phyloP scores from a whole-genome alignment of 2,329 filamentous ascomycete species.

The Tetracladium maxilliforme region DNA sequence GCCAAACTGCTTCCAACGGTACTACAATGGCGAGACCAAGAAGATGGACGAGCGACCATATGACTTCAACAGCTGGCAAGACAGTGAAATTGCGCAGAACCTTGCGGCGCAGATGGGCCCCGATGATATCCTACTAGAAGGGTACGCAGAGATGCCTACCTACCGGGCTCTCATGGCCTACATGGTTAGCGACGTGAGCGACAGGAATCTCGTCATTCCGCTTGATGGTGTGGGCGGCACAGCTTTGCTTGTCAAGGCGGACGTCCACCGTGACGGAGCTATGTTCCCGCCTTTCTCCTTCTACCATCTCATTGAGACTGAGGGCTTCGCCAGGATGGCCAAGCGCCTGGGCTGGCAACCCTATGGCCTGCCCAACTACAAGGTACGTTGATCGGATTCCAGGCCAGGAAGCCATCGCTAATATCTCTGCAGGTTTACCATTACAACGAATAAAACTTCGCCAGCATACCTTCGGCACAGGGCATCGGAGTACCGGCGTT shows the following conservation, averaged over 20 bases:
- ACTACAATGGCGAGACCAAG: conserved; percentile 52
- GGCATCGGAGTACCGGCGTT: too few species aligned
- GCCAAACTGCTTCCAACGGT: conserved; percentile 91
- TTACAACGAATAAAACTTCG: conserved; percentile 58
- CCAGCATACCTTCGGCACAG: conserved; percentile 1
- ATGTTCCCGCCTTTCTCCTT: conserved; percentile 98
- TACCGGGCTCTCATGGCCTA: conserved; percentile 87
- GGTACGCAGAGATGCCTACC: conserved; percentile 84
- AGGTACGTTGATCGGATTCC: conserved; percentile 41
- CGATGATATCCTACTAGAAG: conserved; percentile 87
- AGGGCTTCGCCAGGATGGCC: conserved; percentile 97
- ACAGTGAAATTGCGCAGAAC: conserved; percentile 65
- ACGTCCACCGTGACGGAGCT: conserved; percentile 91
- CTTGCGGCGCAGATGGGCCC: conserved; percentile 69
- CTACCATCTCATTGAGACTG: conserved; percentile 93
- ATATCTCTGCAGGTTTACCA: conserved; percentile 57
- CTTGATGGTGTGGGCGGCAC: conserved; percentile 92
- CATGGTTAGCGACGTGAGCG: conserved; percentile 45
- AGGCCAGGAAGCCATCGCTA: conserved; percentile 4
- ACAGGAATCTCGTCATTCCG: conserved; percentile 56
- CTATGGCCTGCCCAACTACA: conserved; percentile 90
- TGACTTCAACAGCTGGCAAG: conserved; percentile 96
- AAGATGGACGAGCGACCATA: conserved; percentile 68
- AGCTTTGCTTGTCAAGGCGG: conserved; percentile 83
- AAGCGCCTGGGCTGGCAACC: conserved; percentile 72